Evolutionary conservation across 108 stramenopile species (phyloP).

Genomic region (Parmales sp.): DNA sequence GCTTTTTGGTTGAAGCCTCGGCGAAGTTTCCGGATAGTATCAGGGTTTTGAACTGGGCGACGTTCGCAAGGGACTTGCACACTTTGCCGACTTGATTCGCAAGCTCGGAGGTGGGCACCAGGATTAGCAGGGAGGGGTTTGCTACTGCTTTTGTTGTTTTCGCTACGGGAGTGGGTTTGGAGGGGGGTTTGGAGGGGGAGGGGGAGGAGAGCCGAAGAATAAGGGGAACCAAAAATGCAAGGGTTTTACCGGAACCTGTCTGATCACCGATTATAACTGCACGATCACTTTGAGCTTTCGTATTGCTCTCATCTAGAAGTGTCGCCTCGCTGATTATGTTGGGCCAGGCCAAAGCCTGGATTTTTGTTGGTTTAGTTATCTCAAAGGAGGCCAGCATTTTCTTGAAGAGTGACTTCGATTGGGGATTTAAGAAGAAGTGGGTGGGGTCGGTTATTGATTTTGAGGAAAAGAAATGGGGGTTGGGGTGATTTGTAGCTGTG

Average conservation of each 20-base stretch:
- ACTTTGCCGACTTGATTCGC: constrained; percentile 71
- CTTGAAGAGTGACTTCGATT: neutral
- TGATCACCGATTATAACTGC: neutral
- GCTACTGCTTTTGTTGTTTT: no score
- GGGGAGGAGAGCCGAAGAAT: neutral
- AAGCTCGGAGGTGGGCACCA: constrained; percentile 85
- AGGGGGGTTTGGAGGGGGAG: neutral
- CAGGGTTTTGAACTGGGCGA: neutral
- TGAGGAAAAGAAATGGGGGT: neutral
- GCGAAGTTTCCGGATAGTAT: neutral
- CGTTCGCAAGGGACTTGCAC: constrained; percentile 36
- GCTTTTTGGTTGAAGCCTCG: constrained; percentile 31
- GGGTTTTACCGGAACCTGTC: constrained; percentile 1
- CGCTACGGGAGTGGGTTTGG: no score
- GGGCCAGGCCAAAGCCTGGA: neutral
- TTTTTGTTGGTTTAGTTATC: neutral
- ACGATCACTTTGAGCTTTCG: neutral
- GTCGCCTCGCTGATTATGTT: neutral
- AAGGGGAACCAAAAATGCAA: neutral
- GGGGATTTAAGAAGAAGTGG: neutral
- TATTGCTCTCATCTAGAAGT: neutral
- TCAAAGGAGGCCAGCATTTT: no score
- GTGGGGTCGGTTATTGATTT: neutral
- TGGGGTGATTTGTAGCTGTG: no score
- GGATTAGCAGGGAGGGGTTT: constrained; percentile 31